Evolutionary conservation across 139 green algal species (phyloP).

Genomic region (Tetradesmus obliquus): DNA sequence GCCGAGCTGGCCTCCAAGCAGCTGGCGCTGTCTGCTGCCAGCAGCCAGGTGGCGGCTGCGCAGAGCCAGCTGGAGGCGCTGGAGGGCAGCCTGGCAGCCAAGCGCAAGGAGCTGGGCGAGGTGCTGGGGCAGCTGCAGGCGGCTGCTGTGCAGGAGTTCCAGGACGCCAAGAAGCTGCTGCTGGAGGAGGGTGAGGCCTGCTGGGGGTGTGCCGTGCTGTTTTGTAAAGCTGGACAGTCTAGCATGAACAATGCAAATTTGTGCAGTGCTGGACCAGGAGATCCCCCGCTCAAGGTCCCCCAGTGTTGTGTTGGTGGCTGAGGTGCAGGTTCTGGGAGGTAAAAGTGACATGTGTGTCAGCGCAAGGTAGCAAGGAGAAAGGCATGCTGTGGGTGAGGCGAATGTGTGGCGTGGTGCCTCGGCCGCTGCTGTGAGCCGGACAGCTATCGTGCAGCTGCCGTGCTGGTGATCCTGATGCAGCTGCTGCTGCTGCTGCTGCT

Average conservation of each 20-base stretch:
- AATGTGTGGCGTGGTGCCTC: background rate
- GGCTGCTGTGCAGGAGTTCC: slow-evolving; percentile 34
- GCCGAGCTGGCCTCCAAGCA: slow-evolving; percentile 20
- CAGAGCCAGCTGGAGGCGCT: slow-evolving; percentile 32
- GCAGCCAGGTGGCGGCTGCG: slow-evolving; percentile 38
- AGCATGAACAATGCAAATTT: no score
- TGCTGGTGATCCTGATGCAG: background rate
- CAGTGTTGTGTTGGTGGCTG: background rate
- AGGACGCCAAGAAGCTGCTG: slow-evolving; percentile 26
- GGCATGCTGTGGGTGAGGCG: background rate
- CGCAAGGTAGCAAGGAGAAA: no score
- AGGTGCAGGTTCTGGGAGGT: no score
- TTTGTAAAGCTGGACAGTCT: background rate
- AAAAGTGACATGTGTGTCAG: no score
- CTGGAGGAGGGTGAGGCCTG: slow-evolving; percentile 40
- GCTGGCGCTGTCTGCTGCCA: background rate
- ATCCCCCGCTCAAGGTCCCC: no score
- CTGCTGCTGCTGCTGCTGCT: background rate
- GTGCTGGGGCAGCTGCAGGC: slow-evolving; percentile 17
- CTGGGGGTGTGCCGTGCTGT: background rate
- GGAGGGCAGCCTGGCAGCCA: slow-evolving; percentile 33
- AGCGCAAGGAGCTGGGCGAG: slow-evolving; percentile 50
- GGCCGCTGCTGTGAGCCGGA: background rate
- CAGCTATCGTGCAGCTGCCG: background rate
- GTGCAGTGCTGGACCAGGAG: no score